A percentile compares a stretch with the other conserved stretches of the same genome.
Conservation (phyloP, 1,284 basidiomycete genomes). For the Rhodotorula sp. region DNA sequence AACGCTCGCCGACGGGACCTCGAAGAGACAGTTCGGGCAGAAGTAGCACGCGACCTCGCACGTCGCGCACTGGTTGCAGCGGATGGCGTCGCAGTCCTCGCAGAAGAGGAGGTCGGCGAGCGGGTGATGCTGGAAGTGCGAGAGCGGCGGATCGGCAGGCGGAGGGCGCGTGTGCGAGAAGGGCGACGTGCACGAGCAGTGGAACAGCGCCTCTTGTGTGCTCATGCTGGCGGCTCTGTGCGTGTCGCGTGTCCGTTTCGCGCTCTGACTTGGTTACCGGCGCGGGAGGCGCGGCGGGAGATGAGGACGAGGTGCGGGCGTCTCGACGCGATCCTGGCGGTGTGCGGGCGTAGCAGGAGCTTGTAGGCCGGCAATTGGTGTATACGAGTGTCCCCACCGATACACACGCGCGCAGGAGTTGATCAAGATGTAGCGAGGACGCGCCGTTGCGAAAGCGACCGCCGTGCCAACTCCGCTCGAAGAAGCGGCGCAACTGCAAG, state of each 20-base stretch:
- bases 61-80: slow-evolving; percentile 88
- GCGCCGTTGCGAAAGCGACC: no score
- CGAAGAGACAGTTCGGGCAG: slow-evolving; percentile 98
- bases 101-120: slow-evolving; percentile 91
- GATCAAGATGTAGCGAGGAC: no score
- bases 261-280: neutral
- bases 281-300: neutral
- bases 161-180: slow-evolving; percentile 29
- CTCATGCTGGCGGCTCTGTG: neutral
- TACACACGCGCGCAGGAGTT: no score
- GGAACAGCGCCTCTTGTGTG: slow-evolving; percentile 47
- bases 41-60: slow-evolving; percentile 95
- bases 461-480: no score
- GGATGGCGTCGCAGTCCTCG: slow-evolving; percentile 93
- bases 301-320: neutral
- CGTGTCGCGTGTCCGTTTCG: no score
- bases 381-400: no score
- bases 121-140: slow-evolving; percentile 63
- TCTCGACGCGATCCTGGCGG: neutral
- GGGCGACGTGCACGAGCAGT: slow-evolving; percentile 51
- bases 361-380: no score
- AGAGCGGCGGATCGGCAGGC: slow-evolving; percentile 26
- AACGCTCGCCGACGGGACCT: slow-evolving; percentile 94
- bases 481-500: no score
- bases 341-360: no score